Evolutionary conservation across 768 basidiomycete species (phyloP), one percentile per base, ranked within the genome.

Genomic region (Boletus rubescentipes): DNA sequence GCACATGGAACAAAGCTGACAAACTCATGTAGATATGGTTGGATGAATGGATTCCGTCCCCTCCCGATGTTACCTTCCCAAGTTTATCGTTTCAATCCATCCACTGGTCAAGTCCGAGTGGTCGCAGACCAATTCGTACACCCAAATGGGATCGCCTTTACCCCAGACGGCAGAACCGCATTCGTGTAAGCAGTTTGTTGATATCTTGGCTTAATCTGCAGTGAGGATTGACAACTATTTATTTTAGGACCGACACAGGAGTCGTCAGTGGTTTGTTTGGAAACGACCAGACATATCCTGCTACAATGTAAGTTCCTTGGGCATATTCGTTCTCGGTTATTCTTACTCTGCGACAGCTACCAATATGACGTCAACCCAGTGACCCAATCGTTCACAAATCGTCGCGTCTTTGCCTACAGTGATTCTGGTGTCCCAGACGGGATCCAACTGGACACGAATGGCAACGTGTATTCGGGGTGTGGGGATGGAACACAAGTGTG

Each of bases 71-170:
- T 90, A 49, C 15, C 61, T 35, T 40, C 39, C 3, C 61, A 61
- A 20, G 61, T 61, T 20, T 62, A 61, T 42, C 61, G 61, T n/a
- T 62, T 61, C 20, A 83, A 89, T 63, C 83, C 85, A 12, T 73
- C 75, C 2, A 86, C 84, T 1, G 78, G 86, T 5, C 69, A 79
- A 30, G 80, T 92, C 7, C 79, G 81, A 7, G 85, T 87, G 15
- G 87, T 90, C 4, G 89, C 91, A 3, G 86, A 88, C 57, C 86
- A 83, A n/a, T 87, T 92, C 62, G 77, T 79, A 57, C 79, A 80
- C 60, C 79, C 79, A 40, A 93, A 92, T 62, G 91, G 89, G 2
- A 79, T 92, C 47, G 86, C 87, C 0, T 85, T 91, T 66, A 80
- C 79, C n/a, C 70, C 74, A 2, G 82, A 86, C 57, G 87, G 88